Evolutionary conservation across 768 basidiomycete genomes (phyloP), one percentile per base, ranked within the genome.

Genomic region (Termitomyces sp.): DNA sequence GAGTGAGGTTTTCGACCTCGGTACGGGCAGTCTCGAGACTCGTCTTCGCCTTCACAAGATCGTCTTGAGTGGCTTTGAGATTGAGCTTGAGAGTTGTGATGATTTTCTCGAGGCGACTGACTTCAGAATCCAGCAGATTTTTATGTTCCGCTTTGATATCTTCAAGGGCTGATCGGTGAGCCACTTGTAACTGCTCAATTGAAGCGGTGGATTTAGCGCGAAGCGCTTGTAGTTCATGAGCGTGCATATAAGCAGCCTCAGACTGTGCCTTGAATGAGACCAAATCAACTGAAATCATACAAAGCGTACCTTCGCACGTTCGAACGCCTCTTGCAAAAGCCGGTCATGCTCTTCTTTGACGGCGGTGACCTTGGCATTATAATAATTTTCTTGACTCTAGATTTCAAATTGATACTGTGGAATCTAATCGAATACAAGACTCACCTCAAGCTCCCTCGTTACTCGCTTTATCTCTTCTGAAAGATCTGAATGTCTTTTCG

Each of bases 1-100:
- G 68, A 45, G 77, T 81, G 38, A 90, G 69, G 17, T 58, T 73
- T 54, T 81, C 80, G 6, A 82, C 68, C 60, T 91, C 87, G 3
- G 73, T 65, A 28, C 75, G 75, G 30, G 81, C 72, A 6, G 78
- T 57, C 19, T 84, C 77, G 8, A 85, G 64, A 24, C 80, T 70
- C 1, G 79, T 65, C 67, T 93, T 93, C 5, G 87, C 77, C 73
- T 91, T 93, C 2, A 76, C 64, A 35, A 94, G 82, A 66, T 93
- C 90, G 58, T 93, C 90, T 63, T 86, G 83, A 0, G 92, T 90
- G 14, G 90, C 92, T 64, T 87, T 90, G 42, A 93, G 79, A 60
- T 93, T 89, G 30, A 92, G 71, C 54, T 72, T 81, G 58, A 86
- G 74, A 48, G 71, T 79, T 52, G 73, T 74, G 49, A 88, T 77